These are phyloP conservation scores for Spergularia marina DNA, from an alignment of 148 eudicot genomes.

Conservation along the genomic window DNA sequence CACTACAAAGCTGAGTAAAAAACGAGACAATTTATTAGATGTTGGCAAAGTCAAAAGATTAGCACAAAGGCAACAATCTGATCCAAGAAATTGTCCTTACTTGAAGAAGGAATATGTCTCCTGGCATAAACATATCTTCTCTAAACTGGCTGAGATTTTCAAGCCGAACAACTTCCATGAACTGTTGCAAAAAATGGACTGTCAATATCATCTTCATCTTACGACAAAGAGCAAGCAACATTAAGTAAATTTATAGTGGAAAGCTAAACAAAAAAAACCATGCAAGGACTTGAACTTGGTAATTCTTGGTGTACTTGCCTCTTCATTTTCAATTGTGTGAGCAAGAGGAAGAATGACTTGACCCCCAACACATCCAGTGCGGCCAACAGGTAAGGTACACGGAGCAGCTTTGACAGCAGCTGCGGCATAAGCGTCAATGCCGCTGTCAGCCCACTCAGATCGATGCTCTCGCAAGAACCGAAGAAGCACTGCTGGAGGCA, in stretches of 20 bases:
- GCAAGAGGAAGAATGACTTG: conserved; percentile 93
- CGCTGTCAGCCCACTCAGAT: conserved; percentile 94
- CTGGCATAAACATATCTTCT: conserved; percentile 77
- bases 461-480: conserved; percentile 82
- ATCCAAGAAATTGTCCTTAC: conserved; percentile 37
- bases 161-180: conserved; percentile 90
- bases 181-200: conserved; percentile 38
- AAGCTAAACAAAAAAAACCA: too few relatives aligned
- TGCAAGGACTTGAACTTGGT: too few relatives aligned
- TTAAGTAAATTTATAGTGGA: not conserved
- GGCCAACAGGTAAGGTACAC: conserved; percentile 62
- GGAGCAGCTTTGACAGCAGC: conserved; percentile 81
- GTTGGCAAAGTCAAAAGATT: not conserved
- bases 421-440: conserved; percentile 80
- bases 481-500: conserved; percentile 71
- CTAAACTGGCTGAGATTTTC: conserved; percentile 72
- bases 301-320: conserved; percentile 38
- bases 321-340: conserved; percentile 89
- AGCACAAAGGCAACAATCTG: not conserved
- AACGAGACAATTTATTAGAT: not conserved
- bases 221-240: conserved; percentile 10
- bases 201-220: not conserved
- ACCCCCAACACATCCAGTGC: conserved; percentile 68
- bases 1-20: conserved; percentile 64
- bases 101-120: conserved; percentile 79